Base-by-base conservation (phyloP, 257 asterid species). In the Nicotiana obtusifolia region DNA sequence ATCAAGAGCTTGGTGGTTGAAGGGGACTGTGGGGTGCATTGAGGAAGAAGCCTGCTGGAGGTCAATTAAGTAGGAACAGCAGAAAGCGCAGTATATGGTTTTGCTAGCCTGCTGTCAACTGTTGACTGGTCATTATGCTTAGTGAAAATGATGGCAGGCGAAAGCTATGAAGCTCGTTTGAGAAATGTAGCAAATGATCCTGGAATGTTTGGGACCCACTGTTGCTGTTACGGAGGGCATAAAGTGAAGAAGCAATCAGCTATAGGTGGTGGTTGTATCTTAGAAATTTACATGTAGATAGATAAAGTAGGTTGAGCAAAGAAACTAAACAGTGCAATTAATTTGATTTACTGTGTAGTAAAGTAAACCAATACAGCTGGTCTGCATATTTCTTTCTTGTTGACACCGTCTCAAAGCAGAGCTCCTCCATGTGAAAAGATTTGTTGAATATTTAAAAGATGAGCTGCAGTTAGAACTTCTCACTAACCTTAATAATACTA, bases 401-500 rank as follows among this genome's bases (percentile, higher is more conserved):
- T 13, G 35, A 37, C 35, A 0, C 61, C 47, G 37, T 68, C 20
- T 37, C 57, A 44, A 20, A 41, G n/a, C 52, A 1, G 59, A 69
- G 26, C 0, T 41, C 0, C 60, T 44, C 60, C 20, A 14, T 47
- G 13, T 30, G 77, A 37, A n/a, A 19, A 35, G 19, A 1, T n/a
- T 31, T 44, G 2, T n/a, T 44, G 8, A 35, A 68, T 3, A n/a
- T 30, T 35, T 10, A 9, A 37, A 67, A 41, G 33, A 6, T 37
- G 31, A 5, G 33, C 5, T 37, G 10, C 44, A 37, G 37, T 17
- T 0, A 28, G 77, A 35, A 0, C 37, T 37, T 3, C 6, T 0
- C 11, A 41, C n/a, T 37, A 41, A 69, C 77, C 75, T 84, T 62
- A 3, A 60, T 83, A 26, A 26, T 85, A 24, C 30, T 83, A 56